phyloP scores from a whole-genome alignment of 495 filamentous ascomycete genomes.

The Apiosordaria backusii region DNA sequence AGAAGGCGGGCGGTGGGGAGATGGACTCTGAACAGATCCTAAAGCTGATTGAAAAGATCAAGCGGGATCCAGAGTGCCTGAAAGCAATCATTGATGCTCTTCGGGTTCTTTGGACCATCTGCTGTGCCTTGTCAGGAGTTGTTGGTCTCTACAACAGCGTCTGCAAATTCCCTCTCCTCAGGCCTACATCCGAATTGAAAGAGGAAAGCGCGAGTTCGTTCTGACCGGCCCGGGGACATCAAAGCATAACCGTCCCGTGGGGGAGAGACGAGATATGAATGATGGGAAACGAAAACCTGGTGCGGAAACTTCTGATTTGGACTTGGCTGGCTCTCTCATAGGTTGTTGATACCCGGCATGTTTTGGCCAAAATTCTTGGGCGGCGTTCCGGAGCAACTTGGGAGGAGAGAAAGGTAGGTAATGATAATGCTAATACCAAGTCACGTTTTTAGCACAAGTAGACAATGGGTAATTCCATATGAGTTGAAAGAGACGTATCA shows the following conservation, averaged over 20 bases:
- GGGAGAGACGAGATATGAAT: not conserved
- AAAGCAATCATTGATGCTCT: constrained; percentile 20
- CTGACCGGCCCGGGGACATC: not conserved
- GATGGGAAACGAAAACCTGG: not conserved
- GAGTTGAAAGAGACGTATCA: no score
- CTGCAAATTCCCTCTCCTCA: constrained; percentile 16
- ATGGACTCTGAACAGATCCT: constrained; percentile 24
- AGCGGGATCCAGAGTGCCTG: constrained; percentile 12
- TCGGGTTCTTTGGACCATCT: constrained; percentile 27
- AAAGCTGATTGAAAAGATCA: constrained; percentile 18
- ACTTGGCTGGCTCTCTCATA: not conserved
- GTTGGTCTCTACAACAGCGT: constrained; percentile 16
- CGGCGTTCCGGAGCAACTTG: not conserved
- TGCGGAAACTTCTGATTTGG: not conserved
- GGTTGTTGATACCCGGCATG: not conserved
- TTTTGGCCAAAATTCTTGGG: not conserved
- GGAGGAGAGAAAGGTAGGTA: not conserved
- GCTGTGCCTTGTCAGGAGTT: constrained; percentile 15
- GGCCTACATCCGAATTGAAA: not conserved
- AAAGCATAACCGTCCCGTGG: not conserved
- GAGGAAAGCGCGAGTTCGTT: not conserved
- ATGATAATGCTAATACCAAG: not conserved
- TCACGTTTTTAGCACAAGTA: not conserved
- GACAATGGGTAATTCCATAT: not conserved
- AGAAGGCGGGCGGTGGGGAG: constrained; percentile 7